Conservation (phyloP, 108 stramenopile genomes). For the Skeletonema tropicum region DNA sequence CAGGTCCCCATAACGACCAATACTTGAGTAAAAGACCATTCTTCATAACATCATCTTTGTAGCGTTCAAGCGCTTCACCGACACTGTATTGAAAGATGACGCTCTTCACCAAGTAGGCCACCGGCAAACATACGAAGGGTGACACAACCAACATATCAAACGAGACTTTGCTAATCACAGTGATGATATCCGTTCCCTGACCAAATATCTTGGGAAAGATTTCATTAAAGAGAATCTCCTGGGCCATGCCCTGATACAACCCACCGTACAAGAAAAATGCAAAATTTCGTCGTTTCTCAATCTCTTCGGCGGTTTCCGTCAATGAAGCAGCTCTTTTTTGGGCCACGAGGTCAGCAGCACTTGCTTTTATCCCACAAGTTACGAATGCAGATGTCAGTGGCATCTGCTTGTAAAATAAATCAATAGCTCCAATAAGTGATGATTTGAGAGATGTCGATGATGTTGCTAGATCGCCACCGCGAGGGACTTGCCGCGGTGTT, state of each 20-base stretch:
- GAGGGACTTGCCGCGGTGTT: background rate
- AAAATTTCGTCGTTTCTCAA: conserved; percentile 30
- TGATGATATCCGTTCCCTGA: conserved; percentile 21
- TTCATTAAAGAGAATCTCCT: conserved; percentile 67
- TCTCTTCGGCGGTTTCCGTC: background rate
- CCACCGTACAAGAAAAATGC: conserved; percentile 67
- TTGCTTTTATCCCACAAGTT: conserved; percentile 41
- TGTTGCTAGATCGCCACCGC: background rate
- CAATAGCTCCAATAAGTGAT: conserved; percentile 16
- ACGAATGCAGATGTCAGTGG: conserved; percentile 62
- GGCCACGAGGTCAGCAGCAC: conserved; percentile 32
- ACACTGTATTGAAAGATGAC: conserved; percentile 46
- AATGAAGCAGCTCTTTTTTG: background rate
- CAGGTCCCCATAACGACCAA: conserved; percentile 59
- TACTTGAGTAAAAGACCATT: conserved; percentile 65
- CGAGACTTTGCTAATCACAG: conserved; percentile 52
- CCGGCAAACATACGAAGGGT: conserved; percentile 56
- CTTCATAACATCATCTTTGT: conserved; percentile 49
- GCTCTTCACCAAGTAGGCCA: conserved; percentile 65
- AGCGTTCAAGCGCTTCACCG: conserved; percentile 30
- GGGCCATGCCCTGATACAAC: conserved; percentile 66
- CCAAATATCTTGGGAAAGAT: conserved; percentile 63
- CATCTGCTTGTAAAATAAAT: conserved; percentile 53
- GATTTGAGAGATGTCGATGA: background rate
- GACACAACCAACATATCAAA: conserved; percentile 57